Evolutionary conservation across 2,329 filamentous ascomycete species (phyloP).

Genomic region (Arthroderma sp.): DNA sequence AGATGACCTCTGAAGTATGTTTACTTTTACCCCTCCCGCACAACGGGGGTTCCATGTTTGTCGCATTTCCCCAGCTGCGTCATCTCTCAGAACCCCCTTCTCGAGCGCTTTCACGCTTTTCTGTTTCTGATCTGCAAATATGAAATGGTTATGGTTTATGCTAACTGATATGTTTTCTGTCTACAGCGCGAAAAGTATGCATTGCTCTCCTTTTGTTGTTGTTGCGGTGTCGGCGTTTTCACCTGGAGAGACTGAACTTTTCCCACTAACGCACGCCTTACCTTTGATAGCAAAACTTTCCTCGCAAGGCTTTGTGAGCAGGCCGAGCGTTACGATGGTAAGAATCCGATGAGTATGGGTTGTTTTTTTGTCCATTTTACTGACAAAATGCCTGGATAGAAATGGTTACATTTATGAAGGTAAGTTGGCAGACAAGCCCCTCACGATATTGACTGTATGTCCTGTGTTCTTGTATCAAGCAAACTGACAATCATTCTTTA

Average conservation of each 20-base stretch:
- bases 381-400: slow-evolving; percentile 37
- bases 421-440: slow-evolving; percentile 26
- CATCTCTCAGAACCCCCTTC: slow-evolving; percentile 11
- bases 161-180: slow-evolving; percentile 14
- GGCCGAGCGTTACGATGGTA: slow-evolving; percentile 98
- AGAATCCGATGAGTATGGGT: slow-evolving; percentile 17
- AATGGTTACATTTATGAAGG: slow-evolving; percentile 99
- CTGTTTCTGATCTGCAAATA: slow-evolving; percentile 7
- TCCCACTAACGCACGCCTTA: neutral
- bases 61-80: slow-evolving; percentile 15
- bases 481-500: slow-evolving; percentile 21
- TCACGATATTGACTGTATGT: neutral
- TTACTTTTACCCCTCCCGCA: slow-evolving; percentile 19
- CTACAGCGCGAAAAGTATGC: slow-evolving; percentile 56
- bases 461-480: neutral
- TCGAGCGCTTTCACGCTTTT: neutral
- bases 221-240: slow-evolving; percentile 2
- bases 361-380: slow-evolving; percentile 10
- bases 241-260: slow-evolving; percentile 10
- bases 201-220: slow-evolving; percentile 19
- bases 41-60: slow-evolving; percentile 23
- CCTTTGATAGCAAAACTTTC: slow-evolving; percentile 78
- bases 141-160: neutral
- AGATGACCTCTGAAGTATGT: slow-evolving; percentile 51
- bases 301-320: slow-evolving; percentile 99